Conservation (phyloP, 345 rosid genomes). For the Excoecaria agallocha region DNA sequence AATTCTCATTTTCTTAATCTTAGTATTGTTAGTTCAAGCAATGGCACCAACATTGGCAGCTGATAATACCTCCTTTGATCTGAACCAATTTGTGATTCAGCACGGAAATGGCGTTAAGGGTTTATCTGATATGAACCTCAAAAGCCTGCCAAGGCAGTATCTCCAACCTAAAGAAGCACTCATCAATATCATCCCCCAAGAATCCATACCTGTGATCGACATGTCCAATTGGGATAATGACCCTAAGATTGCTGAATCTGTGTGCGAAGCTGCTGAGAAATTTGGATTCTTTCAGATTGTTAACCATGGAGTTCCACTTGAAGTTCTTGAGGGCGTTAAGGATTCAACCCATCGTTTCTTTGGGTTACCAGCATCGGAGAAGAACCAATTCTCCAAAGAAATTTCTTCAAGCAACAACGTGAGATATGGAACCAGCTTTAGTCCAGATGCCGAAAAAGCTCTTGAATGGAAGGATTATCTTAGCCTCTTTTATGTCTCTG, state of each 20-base stretch:
- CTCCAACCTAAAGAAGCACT: slow-evolving; percentile 20
- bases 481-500: slow-evolving; percentile 47
- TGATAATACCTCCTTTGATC: neutral
- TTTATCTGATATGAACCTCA: slow-evolving; percentile 23
- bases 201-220: slow-evolving; percentile 23
- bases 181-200: slow-evolving; percentile 4
- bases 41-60: slow-evolving; percentile 21
- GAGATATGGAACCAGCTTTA: slow-evolving; percentile 11
- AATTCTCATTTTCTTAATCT: neutral
- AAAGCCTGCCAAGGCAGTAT: slow-evolving; percentile 17
- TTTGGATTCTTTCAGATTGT: slow-evolving; percentile 20
- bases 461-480: slow-evolving; percentile 57
- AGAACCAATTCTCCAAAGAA: slow-evolving; percentile 19
- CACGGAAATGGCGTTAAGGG: slow-evolving; percentile 27
- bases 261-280: slow-evolving; percentile 27
- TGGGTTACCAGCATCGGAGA: slow-evolving; percentile 16
- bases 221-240: slow-evolving; percentile 15
- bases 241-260: slow-evolving; percentile 7
- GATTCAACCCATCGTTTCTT: slow-evolving; percentile 20
- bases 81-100: slow-evolving; percentile 17
- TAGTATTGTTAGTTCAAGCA: neutral
- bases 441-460: slow-evolving; percentile 20
- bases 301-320: slow-evolving; percentile 21
- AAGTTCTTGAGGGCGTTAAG: slow-evolving; percentile 18
- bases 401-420: slow-evolving; percentile 17